Base-by-base conservation (phyloP, 768 basidiomycete species). In the Lactarius vividus region DNA sequence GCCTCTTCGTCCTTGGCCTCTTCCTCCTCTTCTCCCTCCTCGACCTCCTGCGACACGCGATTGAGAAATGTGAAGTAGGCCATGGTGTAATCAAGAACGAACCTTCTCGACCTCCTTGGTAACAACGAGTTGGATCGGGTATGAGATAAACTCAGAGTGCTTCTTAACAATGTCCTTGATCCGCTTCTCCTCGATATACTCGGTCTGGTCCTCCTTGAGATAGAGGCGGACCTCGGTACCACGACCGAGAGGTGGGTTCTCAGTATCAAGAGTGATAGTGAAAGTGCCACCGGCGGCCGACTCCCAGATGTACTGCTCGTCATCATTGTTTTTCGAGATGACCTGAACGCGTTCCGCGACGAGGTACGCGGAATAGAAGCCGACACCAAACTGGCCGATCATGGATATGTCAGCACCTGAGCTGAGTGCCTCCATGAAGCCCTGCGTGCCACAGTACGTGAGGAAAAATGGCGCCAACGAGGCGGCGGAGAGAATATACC, bases 231-330 rank as follows among this genome's bases (percentile, higher is more conserved):
- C 85, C 79, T 96, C 92, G 57, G 91, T 89, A 80, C 97, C 96
- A 76, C 97, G 96, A 64, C 92, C 93, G 63, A 99, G 85, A 70
- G 92, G 85, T 28, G 90, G 88, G 82, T 96, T 96, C 76, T 89
- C 80, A 67, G 87, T 92, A 78, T 98, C 96, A 65, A 81, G 89
- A 57, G 96, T 97, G 82, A 99, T 97, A 75, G 97, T 98, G 84
- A 98, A 99, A 60, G 96, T 99, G 63, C 96, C 97, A 76, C 96
- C 97, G 37, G 96, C 96, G 69, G 97, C 91, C n/a, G 96, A 99
- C 85, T 99, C 96, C 97, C 96, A 99, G 79, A 99, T 95, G 83
- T 99, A 98, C 80, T 98, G 96, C 81, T 98, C 97, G 77, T 98
- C 96, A 73, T 98, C 96, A 75, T 99, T 98, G 85, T 99, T 96